Conservation (phyloP, 768 basidiomycete species). For the Phaeotremella fagi region DNA sequence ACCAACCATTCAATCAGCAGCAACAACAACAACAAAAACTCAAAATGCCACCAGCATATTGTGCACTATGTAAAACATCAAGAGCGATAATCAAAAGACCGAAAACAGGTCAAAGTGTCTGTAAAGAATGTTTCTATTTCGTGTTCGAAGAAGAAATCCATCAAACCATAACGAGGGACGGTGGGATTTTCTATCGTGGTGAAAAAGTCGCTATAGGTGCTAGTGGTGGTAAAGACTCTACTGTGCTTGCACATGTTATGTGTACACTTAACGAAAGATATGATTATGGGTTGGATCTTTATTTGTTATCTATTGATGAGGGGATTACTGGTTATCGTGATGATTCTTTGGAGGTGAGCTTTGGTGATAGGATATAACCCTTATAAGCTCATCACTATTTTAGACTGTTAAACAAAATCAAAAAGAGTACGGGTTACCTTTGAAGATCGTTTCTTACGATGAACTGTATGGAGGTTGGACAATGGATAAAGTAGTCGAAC, state of each 20-base stretch:
- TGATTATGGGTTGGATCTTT: conserved; percentile 82
- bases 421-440: conserved; percentile 85
- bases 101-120: conserved; percentile 96
- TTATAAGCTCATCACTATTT: not conserved
- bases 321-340: conserved; percentile 98
- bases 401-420: conserved; percentile 98
- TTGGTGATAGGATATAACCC: not conserved
- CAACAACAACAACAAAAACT: too few species aligned
- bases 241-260: conserved; percentile 95
- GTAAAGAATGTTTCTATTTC: conserved; percentile 64
- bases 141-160: conserved; percentile 97
- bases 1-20: too few species aligned
- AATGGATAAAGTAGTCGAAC: conserved; percentile 93
- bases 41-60: conserved; percentile 72
- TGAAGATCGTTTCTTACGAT: conserved; percentile 92
- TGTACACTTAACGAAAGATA: conserved; percentile 91
- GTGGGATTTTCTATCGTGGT: conserved; percentile 72
- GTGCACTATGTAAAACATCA: conserved; percentile 67
- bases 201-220: conserved; percentile 96
- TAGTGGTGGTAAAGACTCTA: conserved; percentile 98
- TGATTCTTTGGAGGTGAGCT: conserved; percentile 81
- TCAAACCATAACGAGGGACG: conserved; percentile 78
- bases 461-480: conserved; percentile 99
- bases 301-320: conserved; percentile 93
- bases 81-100: conserved; percentile 88